These are phyloP conservation scores for Micractinium sp. DNA, from an alignment of 139 green algal genomes.

Conservation along the genomic window DNA sequence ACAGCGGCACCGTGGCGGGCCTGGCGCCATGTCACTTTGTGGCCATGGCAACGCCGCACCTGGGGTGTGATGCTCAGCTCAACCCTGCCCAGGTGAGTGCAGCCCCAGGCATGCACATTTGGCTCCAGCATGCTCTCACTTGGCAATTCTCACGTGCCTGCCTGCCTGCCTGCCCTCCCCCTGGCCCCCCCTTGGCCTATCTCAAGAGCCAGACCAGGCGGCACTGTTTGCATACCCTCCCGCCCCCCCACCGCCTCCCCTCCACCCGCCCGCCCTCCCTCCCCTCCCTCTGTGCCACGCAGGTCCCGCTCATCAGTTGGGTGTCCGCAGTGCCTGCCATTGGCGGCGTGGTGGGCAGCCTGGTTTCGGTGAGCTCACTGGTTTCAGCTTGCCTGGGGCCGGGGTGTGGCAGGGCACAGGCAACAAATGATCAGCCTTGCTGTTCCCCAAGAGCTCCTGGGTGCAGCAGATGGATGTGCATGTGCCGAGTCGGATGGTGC, in stretches of 20 bases:
- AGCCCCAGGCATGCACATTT: background rate
- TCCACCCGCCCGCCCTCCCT: background rate
- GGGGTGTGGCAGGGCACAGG: too few relatives aligned
- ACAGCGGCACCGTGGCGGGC: slow-evolving; percentile 12
- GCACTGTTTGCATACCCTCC: too few relatives aligned
- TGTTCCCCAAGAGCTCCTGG: background rate
- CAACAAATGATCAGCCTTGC: background rate
- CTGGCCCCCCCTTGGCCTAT: too few relatives aligned
- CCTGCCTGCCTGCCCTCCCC: background rate
- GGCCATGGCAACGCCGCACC: slow-evolving; percentile 82
- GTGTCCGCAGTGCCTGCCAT: slow-evolving; percentile 43
- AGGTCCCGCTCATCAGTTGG: slow-evolving; percentile 83
- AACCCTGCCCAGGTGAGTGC: slow-evolving; percentile 63
- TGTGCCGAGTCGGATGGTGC: background rate
- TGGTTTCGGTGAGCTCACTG: slow-evolving; percentile 33
- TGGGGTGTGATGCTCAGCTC: slow-evolving; percentile 71
- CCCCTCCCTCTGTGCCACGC: background rate
- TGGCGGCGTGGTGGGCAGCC: slow-evolving; percentile 33
- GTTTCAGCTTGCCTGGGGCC: too few relatives aligned
- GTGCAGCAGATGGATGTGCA: too few relatives aligned
- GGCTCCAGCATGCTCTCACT: background rate
- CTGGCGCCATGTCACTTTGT: slow-evolving; percentile 81
- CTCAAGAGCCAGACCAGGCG: too few relatives aligned
- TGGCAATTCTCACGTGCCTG: too few relatives aligned
- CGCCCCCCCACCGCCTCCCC: too few relatives aligned